phyloP scores from a whole-genome alignment of 2,329 filamentous ascomycete species.

The Zymoseptoria brevis region DNA sequence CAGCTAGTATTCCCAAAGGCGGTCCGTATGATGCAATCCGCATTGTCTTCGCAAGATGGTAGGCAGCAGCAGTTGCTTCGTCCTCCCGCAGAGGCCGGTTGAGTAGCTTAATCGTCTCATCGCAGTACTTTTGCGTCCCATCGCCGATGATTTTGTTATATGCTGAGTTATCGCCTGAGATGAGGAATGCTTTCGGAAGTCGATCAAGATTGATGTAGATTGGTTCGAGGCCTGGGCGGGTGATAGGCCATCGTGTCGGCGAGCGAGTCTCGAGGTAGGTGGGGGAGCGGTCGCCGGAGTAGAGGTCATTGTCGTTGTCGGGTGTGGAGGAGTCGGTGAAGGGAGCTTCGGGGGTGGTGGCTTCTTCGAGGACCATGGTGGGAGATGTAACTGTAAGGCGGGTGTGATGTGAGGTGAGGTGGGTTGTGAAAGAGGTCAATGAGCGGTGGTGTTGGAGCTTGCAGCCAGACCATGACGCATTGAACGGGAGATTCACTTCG shows the following conservation, averaged over 20 bases:
- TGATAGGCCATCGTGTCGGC: conserved; percentile 14
- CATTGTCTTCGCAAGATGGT: conserved; percentile 32
- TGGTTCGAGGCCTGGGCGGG: conserved; percentile 4
- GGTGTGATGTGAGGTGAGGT: neutral
- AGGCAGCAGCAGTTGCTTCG: conserved; percentile 38
- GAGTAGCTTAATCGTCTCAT: conserved; percentile 25
- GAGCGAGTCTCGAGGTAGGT: conserved; percentile 30
- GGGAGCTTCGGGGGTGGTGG: conserved; percentile 17
- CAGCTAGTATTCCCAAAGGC: conserved; percentile 28
- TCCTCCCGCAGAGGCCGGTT: conserved; percentile 32
- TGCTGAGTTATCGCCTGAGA: conserved; percentile 29
- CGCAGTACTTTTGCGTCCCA: conserved; percentile 26
- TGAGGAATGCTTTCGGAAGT: conserved; percentile 31
- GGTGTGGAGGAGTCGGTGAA: conserved; percentile 28
- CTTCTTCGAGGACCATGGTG: conserved; percentile 13
- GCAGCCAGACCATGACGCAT: neutral
- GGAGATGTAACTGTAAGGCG: neutral
- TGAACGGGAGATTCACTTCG: neutral
- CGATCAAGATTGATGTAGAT: conserved; percentile 31
- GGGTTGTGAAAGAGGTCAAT: neutral
- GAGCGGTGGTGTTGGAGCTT: neutral
- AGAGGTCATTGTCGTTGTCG: conserved; percentile 33
- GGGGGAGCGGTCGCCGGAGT: conserved; percentile 30
- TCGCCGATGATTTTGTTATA: conserved; percentile 19
- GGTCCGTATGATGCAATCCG: conserved; percentile 33